These are phyloP conservation scores for Agapanthus africanus DNA, from an alignment of 106 monocot species.

Conservation along the genomic window DNA sequence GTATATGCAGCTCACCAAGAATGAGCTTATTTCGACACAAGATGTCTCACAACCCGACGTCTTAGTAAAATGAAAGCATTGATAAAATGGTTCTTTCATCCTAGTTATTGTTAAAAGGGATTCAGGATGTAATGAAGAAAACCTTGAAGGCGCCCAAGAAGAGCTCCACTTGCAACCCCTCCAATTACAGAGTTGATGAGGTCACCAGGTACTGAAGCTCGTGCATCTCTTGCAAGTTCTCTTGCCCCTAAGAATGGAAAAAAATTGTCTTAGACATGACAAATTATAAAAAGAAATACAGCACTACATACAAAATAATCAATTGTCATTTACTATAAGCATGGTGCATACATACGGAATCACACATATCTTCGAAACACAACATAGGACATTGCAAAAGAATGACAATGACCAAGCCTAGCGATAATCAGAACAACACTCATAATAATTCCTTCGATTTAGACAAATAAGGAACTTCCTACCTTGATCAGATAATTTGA, in stretches of 20 bases:
- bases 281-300: not conserved
- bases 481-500: not conserved
- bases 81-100: not conserved
- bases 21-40: not conserved
- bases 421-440: not conserved
- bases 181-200: constrained; percentile 75
- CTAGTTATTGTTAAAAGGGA: not conserved
- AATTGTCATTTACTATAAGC: no score
- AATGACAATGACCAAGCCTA: not conserved
- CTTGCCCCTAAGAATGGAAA: constrained; percentile 47
- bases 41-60: not conserved
- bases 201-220: constrained; percentile 65
- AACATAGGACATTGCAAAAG: not conserved
- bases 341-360: no score
- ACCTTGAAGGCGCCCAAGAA: constrained; percentile 94
- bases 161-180: constrained; percentile 77
- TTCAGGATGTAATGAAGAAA: not conserved
- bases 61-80: not conserved
- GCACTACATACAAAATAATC: not conserved
- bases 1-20: not conserved
- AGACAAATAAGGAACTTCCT: not conserved
- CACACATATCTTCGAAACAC: no score
- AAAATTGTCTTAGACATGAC: not conserved
- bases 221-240: constrained; percentile 87
- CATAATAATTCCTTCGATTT: not conserved